Conservation (phyloP, 352 stramenopile genomes). For the Thalassiosira livingstoniorum region DNA sequence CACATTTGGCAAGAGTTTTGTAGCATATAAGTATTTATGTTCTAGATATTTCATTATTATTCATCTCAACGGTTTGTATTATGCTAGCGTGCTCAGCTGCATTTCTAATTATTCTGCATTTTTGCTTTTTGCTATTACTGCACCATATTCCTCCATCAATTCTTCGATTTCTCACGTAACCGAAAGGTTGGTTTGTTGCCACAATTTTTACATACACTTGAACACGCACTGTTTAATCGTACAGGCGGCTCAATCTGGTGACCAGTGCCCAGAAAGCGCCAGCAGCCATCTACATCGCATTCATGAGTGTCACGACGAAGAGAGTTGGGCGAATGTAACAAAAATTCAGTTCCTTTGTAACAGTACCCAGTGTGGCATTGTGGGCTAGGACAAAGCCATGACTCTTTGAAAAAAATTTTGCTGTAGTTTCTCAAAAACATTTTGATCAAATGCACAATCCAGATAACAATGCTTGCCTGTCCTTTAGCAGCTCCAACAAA, state of each 20-base stretch:
- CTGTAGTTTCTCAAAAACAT: constrained; percentile 37
- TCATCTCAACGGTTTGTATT: too few relatives aligned
- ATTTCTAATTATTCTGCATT: too few relatives aligned
- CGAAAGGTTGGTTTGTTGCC: too few relatives aligned
- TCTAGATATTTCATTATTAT: too few relatives aligned
- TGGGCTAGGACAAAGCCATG: constrained; percentile 36
- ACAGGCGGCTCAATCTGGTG: constrained; percentile 30
- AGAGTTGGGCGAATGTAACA: not conserved
- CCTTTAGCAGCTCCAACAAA: constrained; percentile 52
- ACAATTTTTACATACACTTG: too few relatives aligned
- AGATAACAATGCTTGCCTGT: constrained; percentile 34
- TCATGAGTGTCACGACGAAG: constrained; percentile 18
- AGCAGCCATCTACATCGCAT: constrained; percentile 39
- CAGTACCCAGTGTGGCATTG: constrained; percentile 21
- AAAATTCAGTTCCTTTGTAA: constrained; percentile 41
- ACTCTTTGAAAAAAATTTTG: constrained; percentile 40
- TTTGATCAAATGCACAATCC: constrained; percentile 45
- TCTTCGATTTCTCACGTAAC: too few relatives aligned
- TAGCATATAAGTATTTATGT: too few relatives aligned
- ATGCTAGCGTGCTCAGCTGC: too few relatives aligned
- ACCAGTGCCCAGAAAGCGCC: constrained; percentile 25
- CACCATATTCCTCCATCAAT: too few relatives aligned
- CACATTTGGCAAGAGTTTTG: too few relatives aligned
- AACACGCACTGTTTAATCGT: too few relatives aligned
- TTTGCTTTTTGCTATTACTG: too few relatives aligned